These are phyloP conservation scores for Penicillium antarcticum DNA, from an alignment of 495 filamentous ascomycete species.

Conservation along the genomic window DNA sequence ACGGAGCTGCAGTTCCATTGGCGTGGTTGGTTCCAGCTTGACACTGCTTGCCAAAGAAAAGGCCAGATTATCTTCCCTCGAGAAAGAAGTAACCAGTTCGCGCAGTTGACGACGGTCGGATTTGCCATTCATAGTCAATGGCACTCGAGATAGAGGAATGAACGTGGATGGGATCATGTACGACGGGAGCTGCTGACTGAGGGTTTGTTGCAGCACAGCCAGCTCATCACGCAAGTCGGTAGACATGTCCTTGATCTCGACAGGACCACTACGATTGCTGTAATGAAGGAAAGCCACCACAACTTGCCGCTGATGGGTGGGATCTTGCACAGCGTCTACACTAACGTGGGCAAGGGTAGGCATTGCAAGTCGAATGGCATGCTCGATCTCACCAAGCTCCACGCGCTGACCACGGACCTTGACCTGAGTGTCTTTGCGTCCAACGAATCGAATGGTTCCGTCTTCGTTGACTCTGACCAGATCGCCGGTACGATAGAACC, in stretches of 20 bases:
- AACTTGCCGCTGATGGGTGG: neutral
- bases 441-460: constrained; percentile 36
- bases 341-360: neutral
- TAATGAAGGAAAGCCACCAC: neutral
- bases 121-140: neutral
- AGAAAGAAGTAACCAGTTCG: neutral
- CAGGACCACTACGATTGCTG: neutral
- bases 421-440: constrained; percentile 29
- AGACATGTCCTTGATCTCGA: neutral
- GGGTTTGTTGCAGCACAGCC: neutral
- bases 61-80: neutral
- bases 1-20: neutral
- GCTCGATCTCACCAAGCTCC: constrained; percentile 31
- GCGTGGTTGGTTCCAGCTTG: neutral
- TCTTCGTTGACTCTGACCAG: constrained; percentile 35
- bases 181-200: constrained; percentile 2
- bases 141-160: constrained; percentile 22
- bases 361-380: neutral
- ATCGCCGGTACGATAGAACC: constrained; percentile 50
- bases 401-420: constrained; percentile 33
- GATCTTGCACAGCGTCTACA: neutral
- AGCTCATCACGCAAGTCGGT: neutral
- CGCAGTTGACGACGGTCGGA: neutral
- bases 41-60: neutral
- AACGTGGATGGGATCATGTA: constrained; percentile 33